Conservation (phyloP, 2,329 filamentous ascomycete species). For the Hymenoscyphus fructigenus region DNA sequence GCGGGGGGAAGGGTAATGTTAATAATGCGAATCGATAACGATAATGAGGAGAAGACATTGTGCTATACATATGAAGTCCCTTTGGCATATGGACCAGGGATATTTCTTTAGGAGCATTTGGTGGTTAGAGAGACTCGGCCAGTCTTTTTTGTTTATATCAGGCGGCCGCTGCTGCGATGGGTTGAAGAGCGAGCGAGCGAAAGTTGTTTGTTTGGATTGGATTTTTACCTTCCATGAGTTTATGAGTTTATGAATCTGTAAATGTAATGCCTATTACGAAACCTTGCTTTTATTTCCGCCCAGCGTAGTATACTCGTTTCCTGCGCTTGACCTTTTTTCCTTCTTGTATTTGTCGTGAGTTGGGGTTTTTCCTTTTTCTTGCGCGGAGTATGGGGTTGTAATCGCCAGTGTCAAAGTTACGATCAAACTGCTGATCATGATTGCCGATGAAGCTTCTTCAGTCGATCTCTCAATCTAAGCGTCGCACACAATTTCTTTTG, state of each 20-base stretch:
- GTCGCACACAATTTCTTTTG: not conserved
- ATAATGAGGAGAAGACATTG: not conserved
- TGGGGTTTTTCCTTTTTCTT: not conserved
- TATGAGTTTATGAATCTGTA: conserved; percentile 13
- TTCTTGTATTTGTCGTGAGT: not conserved
- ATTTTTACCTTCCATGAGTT: not conserved
- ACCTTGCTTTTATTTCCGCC: not conserved
- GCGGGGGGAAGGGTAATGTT: not conserved
- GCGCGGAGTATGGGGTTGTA: no score
- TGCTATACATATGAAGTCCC: no score
- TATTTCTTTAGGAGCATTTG: not conserved
- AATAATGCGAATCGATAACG: conserved; percentile 3
- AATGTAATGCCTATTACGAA: conserved; percentile 13
- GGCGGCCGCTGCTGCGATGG: not conserved
- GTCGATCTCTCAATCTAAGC: not conserved
- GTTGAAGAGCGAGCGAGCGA: not conserved
- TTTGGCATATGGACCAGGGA: no score
- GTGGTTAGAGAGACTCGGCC: not conserved
- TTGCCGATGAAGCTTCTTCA: not conserved
- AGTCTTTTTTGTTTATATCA: not conserved
- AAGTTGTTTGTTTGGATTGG: not conserved
- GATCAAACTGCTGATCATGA: not conserved
- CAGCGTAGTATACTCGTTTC: not conserved
- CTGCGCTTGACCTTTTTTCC: not conserved
- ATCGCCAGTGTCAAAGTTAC: not conserved